Evolutionary conservation across 2,329 filamentous ascomycete genomes (phyloP).

Genomic region (Alternaria panax): DNA sequence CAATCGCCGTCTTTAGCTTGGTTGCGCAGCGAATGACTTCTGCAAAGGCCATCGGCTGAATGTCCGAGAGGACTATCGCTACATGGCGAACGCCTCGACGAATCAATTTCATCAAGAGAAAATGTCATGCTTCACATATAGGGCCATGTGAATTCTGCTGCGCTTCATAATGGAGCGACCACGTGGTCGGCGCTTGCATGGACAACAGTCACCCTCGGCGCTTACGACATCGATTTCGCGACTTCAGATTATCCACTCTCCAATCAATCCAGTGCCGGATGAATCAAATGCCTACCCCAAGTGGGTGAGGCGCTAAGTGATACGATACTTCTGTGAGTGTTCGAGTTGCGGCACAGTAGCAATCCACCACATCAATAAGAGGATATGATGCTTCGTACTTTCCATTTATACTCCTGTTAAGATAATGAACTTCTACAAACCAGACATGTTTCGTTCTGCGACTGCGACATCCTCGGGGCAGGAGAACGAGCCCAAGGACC

Average conservation of each 20-base stretch:
- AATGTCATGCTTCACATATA: neutral
- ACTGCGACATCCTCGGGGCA: neutral
- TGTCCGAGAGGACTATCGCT: neutral
- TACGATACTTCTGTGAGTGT: neutral
- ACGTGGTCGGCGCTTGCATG: slow-evolving; percentile 1
- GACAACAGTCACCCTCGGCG: neutral
- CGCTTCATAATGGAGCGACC: neutral
- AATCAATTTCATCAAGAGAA: neutral
- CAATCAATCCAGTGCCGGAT: neutral
- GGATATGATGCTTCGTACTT: neutral
- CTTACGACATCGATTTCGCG: neutral
- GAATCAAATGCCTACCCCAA: neutral
- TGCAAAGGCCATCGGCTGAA: slow-evolving; percentile 23
- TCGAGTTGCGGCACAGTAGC: neutral
- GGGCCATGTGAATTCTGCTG: neutral
- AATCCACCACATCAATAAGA: neutral
- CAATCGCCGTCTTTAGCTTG: slow-evolving; percentile 91
- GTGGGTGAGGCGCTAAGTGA: neutral
- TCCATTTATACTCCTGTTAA: neutral
- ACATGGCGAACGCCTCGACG: neutral
- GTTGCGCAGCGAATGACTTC: slow-evolving; percentile 82
- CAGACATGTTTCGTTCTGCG: neutral
- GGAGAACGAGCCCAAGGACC: neutral
- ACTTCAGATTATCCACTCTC: neutral
- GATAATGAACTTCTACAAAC: neutral